A percentile compares a stretch with the other conserved stretches of the same genome.
Conservation (phyloP, 2,329 filamentous ascomycete genomes). For the Didymosphaeria variabile region DNA sequence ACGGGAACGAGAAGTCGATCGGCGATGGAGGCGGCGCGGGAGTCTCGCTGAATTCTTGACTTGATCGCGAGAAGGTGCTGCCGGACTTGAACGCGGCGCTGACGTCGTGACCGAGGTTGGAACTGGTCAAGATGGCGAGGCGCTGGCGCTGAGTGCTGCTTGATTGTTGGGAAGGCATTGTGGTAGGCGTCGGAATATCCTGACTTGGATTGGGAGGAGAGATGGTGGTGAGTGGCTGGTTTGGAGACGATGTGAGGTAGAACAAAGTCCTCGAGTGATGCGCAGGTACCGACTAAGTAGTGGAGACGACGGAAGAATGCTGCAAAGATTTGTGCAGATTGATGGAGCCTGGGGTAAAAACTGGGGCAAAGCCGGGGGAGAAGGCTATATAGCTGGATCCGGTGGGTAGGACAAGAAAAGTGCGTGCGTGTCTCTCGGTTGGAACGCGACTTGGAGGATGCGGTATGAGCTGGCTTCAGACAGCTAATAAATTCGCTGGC, state of each 20-base stretch:
- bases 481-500: conserved; percentile 40
- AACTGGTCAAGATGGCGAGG: conserved; percentile 53
- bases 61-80: conserved; percentile 35
- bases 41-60: conserved; percentile 45
- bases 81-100: conserved; percentile 51
- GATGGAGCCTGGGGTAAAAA: conserved; percentile 21
- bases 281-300: conserved; percentile 3
- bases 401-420: conserved; percentile 19
- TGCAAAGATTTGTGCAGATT: conserved; percentile 15
- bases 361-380: conserved; percentile 22
- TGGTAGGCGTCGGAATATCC: conserved; percentile 14
- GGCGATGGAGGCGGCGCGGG: conserved; percentile 53
- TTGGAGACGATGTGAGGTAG: not conserved
- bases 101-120: conserved; percentile 52
- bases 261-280: not conserved
- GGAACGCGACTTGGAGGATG: conserved; percentile 27
- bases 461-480: conserved; percentile 43
- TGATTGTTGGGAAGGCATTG: conserved; percentile 39
- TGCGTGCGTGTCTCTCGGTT: conserved; percentile 22
- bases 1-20: conserved; percentile 52
- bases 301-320: conserved; percentile 9
- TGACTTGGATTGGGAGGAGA: not conserved
- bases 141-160: conserved; percentile 49
- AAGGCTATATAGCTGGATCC: conserved; percentile 31
- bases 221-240: conserved; percentile 5